phyloP scores from a whole-genome alignment of 306 rosid genomes.

The Prunus davidiana region DNA sequence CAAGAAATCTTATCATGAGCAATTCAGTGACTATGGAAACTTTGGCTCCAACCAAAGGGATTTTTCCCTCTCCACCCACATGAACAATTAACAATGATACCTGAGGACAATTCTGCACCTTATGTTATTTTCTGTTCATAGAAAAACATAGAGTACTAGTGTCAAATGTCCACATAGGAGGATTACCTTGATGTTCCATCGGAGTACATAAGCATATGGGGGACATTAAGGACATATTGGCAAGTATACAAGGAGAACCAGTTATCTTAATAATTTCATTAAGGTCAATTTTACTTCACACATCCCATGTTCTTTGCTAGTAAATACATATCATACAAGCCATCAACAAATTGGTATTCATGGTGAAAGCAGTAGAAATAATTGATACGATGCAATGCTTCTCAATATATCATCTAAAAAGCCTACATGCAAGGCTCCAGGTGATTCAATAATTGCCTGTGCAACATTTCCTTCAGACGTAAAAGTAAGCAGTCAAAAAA shows the following conservation, averaged over 20 bases:
- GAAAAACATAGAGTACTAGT: not conserved
- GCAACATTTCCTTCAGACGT: not conserved
- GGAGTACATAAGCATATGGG: not conserved
- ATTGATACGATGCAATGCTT: not conserved
- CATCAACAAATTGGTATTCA: too few relatives aligned
- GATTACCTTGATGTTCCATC: not conserved
- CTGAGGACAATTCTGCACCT: not conserved
- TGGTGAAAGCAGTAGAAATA: too few relatives aligned
- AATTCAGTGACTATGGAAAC: not conserved
- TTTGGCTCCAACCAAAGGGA: not conserved
- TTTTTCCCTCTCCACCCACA: not conserved
- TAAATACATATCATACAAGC: too few relatives aligned
- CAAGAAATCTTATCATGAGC: not conserved
- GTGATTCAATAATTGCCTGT: not conserved
- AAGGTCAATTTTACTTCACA: not conserved
- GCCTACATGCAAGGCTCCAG: not conserved
- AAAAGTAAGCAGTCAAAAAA: not conserved
- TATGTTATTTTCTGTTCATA: not conserved
- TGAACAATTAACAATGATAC: not conserved
- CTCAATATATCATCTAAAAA: not conserved
- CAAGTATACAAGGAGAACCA: not conserved
- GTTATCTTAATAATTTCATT: not conserved
- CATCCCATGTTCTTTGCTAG: constrained; percentile 2
- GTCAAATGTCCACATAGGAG: not conserved
- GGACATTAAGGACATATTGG: not conserved